Conservation (phyloP, 2,329 filamentous ascomycete species). For the Orbilia blumenaviensis region DNA sequence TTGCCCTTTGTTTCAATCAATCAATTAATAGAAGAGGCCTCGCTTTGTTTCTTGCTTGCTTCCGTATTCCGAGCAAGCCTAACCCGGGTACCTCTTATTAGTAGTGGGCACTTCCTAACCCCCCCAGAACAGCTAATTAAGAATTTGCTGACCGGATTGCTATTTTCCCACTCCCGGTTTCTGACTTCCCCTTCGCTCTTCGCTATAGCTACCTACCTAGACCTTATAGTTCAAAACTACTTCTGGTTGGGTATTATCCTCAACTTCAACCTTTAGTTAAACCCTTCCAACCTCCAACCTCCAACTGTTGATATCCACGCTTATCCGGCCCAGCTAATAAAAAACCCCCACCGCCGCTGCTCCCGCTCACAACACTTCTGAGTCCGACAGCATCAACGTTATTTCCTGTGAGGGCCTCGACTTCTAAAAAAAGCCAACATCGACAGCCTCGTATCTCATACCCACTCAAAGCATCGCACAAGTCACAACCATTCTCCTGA, state of each 20-base stretch:
- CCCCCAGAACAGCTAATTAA: too few species aligned
- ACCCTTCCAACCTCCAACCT: too few species aligned
- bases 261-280: too few species aligned
- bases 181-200: background rate
- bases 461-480: conserved; percentile 50
- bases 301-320: too few species aligned
- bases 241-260: too few species aligned
- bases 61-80: conserved; percentile 38
- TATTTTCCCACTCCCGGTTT: conserved; percentile 1
- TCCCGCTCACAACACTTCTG: conserved; percentile 1
- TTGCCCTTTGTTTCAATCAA: background rate
- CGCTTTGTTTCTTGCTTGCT: conserved; percentile 7
- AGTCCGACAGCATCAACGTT: conserved; percentile 20
- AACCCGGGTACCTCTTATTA: too few species aligned
- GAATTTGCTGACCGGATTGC: background rate
- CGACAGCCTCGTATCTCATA: conserved; percentile 35
- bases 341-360: too few species aligned
- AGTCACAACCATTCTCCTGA: background rate
- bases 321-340: conserved; percentile 13
- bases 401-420: background rate
- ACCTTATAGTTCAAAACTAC: too few species aligned
- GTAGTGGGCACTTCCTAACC: too few species aligned
- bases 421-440: conserved; percentile 9
- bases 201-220: too few species aligned
- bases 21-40: too few species aligned